A percentile compares a stretch with the other conserved stretches of the same genome.
These are phyloP conservation scores for Euclidium syriacum DNA, from an alignment of 345 rosid species.

Conservation along the genomic window DNA sequence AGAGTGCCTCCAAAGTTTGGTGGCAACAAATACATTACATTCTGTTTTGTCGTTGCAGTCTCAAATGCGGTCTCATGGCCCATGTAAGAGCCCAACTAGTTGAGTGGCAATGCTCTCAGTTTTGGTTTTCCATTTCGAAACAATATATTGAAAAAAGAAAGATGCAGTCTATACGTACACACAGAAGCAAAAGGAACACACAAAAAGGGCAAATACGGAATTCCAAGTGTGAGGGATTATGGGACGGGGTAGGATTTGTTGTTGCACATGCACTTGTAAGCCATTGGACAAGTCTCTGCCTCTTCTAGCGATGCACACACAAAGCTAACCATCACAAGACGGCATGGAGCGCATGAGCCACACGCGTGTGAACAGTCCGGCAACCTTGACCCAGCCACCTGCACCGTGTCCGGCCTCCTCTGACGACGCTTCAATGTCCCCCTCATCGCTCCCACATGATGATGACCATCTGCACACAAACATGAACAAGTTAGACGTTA, in stretches of 20 bases:
- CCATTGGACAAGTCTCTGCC: constrained; percentile 97
- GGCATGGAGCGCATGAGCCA: constrained; percentile 86
- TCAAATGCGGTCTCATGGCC: constrained; percentile 17
- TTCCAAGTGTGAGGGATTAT: constrained; percentile 17
- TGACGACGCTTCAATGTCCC: constrained; percentile 4
- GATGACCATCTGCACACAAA: constrained; percentile 14
- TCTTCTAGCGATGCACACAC: constrained; percentile 77
- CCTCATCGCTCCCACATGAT: constrained; percentile 11
- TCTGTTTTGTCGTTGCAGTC: constrained; percentile 15
- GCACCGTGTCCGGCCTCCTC: constrained; percentile 54
- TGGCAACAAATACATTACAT: constrained; percentile 6
- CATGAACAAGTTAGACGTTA: constrained; percentile 7
- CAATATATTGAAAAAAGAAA: background rate
- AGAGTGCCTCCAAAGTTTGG: constrained; percentile 33
- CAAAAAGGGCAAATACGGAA: constrained; percentile 16
- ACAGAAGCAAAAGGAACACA: constrained; percentile 2
- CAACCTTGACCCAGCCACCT: constrained; percentile 76
- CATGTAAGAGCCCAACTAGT: constrained; percentile 11
- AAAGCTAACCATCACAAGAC: constrained; percentile 90
- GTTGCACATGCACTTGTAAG: constrained; percentile 93
- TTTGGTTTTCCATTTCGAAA: too few relatives aligned
- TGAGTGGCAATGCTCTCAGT: background rate
- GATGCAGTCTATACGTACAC: constrained; percentile 13
- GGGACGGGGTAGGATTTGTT: constrained; percentile 90
- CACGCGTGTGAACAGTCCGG: constrained; percentile 94